A percentile compares a stretch with the other conserved stretches of the same genome.
phyloP scores from a whole-genome alignment of 768 basidiomycete genomes.

The Cystofilobasidium bisporidii region DNA sequence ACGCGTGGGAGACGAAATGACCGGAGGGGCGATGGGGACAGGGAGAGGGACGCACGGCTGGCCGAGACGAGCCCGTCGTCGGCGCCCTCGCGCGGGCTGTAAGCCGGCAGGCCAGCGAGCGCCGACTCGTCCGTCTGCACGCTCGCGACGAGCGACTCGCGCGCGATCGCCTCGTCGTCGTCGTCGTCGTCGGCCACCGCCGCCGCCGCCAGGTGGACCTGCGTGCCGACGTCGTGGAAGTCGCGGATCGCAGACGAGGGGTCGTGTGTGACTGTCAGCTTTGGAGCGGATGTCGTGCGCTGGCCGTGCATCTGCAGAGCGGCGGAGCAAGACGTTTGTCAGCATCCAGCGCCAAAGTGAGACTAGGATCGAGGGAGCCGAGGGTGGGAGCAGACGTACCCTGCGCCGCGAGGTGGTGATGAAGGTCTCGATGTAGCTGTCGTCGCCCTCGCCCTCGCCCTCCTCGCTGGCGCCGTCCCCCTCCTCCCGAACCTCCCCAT shows the following conservation, averaged over 20 bases:
- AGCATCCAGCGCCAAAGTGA: not conserved
- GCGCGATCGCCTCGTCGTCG: too few species aligned
- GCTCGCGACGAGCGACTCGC: too few species aligned
- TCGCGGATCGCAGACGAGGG: not conserved
- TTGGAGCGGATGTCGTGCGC: not conserved
- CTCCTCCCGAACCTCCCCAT: too few species aligned
- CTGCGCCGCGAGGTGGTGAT: constrained; percentile 16
- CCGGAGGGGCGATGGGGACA: too few species aligned
- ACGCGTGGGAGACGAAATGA: too few species aligned
- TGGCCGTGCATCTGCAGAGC: constrained; percentile 2
- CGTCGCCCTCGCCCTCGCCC: not conserved
- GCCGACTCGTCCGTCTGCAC: constrained; percentile 26
- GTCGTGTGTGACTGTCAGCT: not conserved
- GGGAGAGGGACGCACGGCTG: not conserved
- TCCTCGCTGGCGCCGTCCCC: not conserved
- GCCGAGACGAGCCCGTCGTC: not conserved
- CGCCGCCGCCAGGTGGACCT: not conserved
- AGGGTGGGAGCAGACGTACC: constrained; percentile 8
- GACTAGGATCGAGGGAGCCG: not conserved
- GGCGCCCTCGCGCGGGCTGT: constrained; percentile 11
- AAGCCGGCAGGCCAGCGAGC: constrained; percentile 22
- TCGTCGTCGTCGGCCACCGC: not conserved
- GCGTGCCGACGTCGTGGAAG: constrained; percentile 7
- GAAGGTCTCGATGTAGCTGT: constrained; percentile 20
- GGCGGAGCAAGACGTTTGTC: not conserved